Evolutionary conservation across 2,329 filamentous ascomycete genomes (phyloP).

Genomic region (Setomelanomma holmii): DNA sequence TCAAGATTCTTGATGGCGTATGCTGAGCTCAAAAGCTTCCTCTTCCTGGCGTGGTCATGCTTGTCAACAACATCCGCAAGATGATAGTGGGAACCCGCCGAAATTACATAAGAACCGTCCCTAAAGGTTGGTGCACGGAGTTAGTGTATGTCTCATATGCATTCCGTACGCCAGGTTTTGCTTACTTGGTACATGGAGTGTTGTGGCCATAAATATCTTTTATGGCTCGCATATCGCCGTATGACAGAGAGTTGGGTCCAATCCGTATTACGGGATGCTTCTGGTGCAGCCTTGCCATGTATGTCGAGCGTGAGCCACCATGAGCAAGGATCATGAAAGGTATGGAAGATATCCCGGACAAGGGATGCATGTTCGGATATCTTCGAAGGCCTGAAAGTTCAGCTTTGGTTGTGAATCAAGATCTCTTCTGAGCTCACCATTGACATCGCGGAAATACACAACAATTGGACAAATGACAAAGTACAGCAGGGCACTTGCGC

Average conservation of each 20-base stretch:
- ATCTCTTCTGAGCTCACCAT: constrained; percentile 39
- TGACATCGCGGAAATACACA: constrained; percentile 55
- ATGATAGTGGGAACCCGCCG: constrained; percentile 59
- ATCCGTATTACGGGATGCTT: constrained; percentile 52
- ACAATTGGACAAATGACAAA: constrained; percentile 52
- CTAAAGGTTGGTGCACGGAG: too few relatives aligned
- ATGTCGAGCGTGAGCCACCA: constrained; percentile 53
- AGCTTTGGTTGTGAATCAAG: constrained; percentile 1
- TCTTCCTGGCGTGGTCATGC: constrained; percentile 60
- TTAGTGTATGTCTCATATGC: too few relatives aligned
- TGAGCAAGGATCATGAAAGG: constrained; percentile 57
- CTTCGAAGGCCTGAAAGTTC: constrained; percentile 50
- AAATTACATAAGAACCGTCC: constrained; percentile 56
- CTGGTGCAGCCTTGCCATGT: constrained; percentile 55
- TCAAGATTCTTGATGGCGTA: constrained; percentile 63
- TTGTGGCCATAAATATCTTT: constrained; percentile 62
- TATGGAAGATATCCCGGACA: constrained; percentile 57
- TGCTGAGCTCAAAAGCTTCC: constrained; percentile 58
- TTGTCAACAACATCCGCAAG: constrained; percentile 62
- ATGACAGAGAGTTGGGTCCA: constrained; percentile 42
- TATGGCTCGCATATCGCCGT: constrained; percentile 46
- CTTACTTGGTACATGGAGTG: constrained; percentile 60
- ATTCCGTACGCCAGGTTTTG: too few relatives aligned
- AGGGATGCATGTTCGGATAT: constrained; percentile 56
- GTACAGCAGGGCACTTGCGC: constrained; percentile 38